phyloP scores from a whole-genome alignment of 2,329 filamentous ascomycete genomes.

The Fusarium ambrosium region DNA sequence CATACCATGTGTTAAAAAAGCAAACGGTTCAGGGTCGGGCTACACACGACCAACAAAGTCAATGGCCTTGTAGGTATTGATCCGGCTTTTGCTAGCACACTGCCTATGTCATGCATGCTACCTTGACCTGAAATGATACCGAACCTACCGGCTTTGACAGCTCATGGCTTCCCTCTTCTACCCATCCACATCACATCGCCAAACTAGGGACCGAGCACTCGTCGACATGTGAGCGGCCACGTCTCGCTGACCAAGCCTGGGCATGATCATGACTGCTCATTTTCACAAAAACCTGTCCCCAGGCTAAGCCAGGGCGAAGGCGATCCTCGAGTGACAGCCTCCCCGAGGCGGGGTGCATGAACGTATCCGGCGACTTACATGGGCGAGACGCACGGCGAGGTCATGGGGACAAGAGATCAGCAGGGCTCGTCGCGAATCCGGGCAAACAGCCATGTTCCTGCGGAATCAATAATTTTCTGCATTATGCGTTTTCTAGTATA shows the following conservation, averaged over 20 bases:
- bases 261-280: neutral
- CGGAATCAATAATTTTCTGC: neutral
- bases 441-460: neutral
- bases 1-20: neutral
- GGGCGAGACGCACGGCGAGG: slow-evolving; percentile 23
- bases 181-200: neutral
- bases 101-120: neutral
- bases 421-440: slow-evolving; percentile 13
- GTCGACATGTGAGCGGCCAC: slow-evolving; percentile 4
- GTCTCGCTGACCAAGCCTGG: neutral
- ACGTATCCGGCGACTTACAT: slow-evolving; percentile 20
- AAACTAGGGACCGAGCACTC: neutral
- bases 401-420: slow-evolving; percentile 11
- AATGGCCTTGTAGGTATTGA: neutral
- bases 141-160: neutral
- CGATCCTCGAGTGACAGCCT: neutral
- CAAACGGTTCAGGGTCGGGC: neutral
- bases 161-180: neutral
- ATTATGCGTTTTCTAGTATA: slow-evolving; percentile 1
- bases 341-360: slow-evolving; percentile 27
- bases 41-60: neutral
- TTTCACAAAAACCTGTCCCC: slow-evolving; percentile 5
- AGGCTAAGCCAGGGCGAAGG: neutral
- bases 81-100: neutral
- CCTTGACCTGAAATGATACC: neutral